Evolutionary conservation across 169 alveolate genomes (phyloP).

Genomic region (Condylostoma magnum): DNA sequence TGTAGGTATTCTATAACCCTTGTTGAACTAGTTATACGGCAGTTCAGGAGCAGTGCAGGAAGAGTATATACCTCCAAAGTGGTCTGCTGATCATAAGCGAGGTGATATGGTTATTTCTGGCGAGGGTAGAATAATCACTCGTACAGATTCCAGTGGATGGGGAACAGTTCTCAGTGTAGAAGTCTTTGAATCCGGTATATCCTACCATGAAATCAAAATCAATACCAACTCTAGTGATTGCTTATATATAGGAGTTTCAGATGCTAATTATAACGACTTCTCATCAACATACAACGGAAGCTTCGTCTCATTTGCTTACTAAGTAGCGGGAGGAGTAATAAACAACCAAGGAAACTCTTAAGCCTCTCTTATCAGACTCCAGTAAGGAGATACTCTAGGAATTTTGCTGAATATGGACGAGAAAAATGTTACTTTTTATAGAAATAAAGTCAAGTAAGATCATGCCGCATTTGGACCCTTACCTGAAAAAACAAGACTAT

Average conservation of each 20-base stretch:
- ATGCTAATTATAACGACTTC: not conserved
- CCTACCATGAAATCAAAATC: slow-evolving; percentile 1
- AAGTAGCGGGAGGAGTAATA: too few relatives aligned
- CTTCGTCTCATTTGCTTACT: not conserved
- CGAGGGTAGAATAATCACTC: not conserved
- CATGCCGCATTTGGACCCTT: not conserved
- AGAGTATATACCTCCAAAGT: too few relatives aligned
- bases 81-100: not conserved
- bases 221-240: not conserved
- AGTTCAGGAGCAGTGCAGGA: too few relatives aligned
- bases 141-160: not conserved
- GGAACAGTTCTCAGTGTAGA: not conserved
- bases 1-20: not conserved
- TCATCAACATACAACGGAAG: not conserved
- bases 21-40: too few relatives aligned
- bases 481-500: not conserved
- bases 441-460: not conserved
- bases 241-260: not conserved
- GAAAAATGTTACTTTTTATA: slow-evolving; percentile 18
- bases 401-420: slow-evolving; percentile 12
- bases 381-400: slow-evolving; percentile 9
- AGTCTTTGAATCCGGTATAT: not conserved
- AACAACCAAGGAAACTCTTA: too few relatives aligned
- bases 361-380: too few relatives aligned
- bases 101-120: not conserved